Percentiles rank a stretch among this genome's conserved stretches.
Evolutionary conservation across 495 filamentous ascomycete species (phyloP).

Genomic region (Neohortaea acidophila): DNA sequence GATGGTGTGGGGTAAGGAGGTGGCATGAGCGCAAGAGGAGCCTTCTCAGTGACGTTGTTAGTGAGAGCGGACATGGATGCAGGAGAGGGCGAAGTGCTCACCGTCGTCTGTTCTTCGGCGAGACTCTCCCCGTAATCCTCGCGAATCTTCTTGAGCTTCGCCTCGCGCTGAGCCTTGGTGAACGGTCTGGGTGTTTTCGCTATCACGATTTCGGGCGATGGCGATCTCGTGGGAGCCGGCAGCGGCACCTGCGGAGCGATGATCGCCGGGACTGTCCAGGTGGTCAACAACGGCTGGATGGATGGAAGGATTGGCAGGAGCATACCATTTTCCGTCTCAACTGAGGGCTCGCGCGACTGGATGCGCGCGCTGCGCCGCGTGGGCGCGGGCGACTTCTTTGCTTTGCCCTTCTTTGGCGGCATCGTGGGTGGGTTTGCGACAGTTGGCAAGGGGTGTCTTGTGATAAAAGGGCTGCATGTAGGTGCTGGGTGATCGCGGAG

Average conservation of each 20-base stretch:
- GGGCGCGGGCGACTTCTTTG: not conserved
- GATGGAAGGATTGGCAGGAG: not conserved
- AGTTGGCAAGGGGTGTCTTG: too few relatives aligned
- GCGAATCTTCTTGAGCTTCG: not conserved
- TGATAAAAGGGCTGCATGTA: too few relatives aligned
- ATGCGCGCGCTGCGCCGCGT: constrained; percentile 2
- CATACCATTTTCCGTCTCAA: not conserved
- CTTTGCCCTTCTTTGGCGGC: constrained; percentile 1
- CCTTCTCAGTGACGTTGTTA: not conserved
- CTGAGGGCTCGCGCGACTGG: not conserved
- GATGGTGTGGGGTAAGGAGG: not conserved
- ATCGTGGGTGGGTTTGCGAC: constrained; percentile 1
- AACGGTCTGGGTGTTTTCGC: not conserved
- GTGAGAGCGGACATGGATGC: not conserved
- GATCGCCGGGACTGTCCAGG: not conserved
- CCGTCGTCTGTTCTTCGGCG: not conserved
- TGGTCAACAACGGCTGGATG: not conserved
- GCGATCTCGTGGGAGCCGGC: not conserved
- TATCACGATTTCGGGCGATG: not conserved
- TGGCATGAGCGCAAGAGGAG: not conserved
- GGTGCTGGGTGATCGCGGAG: too few relatives aligned
- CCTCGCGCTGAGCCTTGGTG: not conserved
- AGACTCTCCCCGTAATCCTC: not conserved
- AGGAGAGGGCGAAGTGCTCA: not conserved
- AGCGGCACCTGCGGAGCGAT: not conserved